Conservation (phyloP, 1,284 basidiomycete species). For the Phlebopus sp. region DNA sequence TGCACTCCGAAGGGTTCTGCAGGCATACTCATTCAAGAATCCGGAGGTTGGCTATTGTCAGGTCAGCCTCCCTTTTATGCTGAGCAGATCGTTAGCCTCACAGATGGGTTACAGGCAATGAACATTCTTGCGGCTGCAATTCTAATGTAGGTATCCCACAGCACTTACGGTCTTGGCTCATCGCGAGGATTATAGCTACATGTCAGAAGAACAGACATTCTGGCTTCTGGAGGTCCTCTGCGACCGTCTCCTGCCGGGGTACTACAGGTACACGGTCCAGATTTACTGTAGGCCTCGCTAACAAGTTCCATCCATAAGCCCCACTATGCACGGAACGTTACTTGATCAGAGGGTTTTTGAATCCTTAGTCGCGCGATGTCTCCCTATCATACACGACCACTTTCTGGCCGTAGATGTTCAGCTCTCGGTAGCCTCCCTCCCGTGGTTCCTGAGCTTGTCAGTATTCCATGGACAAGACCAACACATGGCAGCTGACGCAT, state of each 20-base stretch:
- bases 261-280: conserved; percentile 78
- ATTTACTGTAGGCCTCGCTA: conserved; percentile 2
- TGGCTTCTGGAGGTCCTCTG: conserved; percentile 97
- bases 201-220: conserved; percentile 99
- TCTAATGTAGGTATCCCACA: conserved; percentile 64
- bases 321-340: conserved; percentile 98
- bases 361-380: conserved; percentile 86
- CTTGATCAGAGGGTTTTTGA: conserved; percentile 99
- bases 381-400: conserved; percentile 93
- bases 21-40: conserved; percentile 97
- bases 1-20: conserved; percentile 86
- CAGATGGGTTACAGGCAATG: conserved; percentile 66
- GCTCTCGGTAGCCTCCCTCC: conserved; percentile 93
- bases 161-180: conserved; percentile 14
- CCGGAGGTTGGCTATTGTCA: conserved; percentile 90
- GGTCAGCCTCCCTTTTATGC: conserved; percentile 39
- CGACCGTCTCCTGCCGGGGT: conserved; percentile 92
- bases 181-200: conserved; percentile 61
- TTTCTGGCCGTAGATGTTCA: conserved; percentile 93
- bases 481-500: background rate
- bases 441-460: conserved; percentile 95
- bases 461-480: conserved; percentile 25
- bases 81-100: background rate
- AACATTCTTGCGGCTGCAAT: conserved; percentile 92
- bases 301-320: conserved; percentile 44